Conservation (phyloP, 352 stramenopile species). For the Phytophthora hybrid region DNA sequence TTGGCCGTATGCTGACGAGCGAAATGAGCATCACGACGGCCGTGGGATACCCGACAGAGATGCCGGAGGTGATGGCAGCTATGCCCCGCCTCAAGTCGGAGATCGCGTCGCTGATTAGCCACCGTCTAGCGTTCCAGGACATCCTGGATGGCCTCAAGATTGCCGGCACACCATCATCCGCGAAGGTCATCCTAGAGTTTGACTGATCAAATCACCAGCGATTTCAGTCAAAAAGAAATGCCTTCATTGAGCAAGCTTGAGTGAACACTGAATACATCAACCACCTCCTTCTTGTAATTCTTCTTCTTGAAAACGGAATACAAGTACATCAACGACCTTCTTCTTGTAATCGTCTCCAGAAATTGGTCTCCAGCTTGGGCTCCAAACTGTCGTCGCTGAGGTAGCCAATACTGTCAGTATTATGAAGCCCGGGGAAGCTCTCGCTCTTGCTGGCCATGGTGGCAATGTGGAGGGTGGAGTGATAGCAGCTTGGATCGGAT, state of each 20-base stretch:
- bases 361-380: too few relatives aligned
- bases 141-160: slow-evolving; percentile 34
- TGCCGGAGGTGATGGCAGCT: slow-evolving; percentile 30
- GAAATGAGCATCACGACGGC: slow-evolving; percentile 42
- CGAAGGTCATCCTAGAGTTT: slow-evolving; percentile 40
- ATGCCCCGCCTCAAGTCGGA: slow-evolving; percentile 33
- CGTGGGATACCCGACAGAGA: slow-evolving; percentile 37
- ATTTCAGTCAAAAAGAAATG: not conserved
- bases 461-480: too few relatives aligned
- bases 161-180: slow-evolving; percentile 34
- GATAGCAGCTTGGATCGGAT: not conserved
- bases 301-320: too few relatives aligned
- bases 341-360: too few relatives aligned
- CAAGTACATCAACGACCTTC: too few relatives aligned
- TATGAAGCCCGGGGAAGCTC: too few relatives aligned
- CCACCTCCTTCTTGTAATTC: too few relatives aligned
- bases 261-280: too few relatives aligned
- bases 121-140: slow-evolving; percentile 36
- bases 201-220: slow-evolving; percentile 11
- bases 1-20: slow-evolving; percentile 35
- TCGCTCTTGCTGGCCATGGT: slow-evolving; percentile 64
- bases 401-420: too few relatives aligned
- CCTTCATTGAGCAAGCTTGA: not conserved
- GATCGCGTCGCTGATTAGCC: slow-evolving; percentile 36
- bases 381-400: too few relatives aligned